A percentile compares a stretch with the other conserved stretches of the same genome.
These are phyloP conservation scores for Silybum marianum DNA, from an alignment of 129 eudicot genomes.

Conservation along the genomic window DNA sequence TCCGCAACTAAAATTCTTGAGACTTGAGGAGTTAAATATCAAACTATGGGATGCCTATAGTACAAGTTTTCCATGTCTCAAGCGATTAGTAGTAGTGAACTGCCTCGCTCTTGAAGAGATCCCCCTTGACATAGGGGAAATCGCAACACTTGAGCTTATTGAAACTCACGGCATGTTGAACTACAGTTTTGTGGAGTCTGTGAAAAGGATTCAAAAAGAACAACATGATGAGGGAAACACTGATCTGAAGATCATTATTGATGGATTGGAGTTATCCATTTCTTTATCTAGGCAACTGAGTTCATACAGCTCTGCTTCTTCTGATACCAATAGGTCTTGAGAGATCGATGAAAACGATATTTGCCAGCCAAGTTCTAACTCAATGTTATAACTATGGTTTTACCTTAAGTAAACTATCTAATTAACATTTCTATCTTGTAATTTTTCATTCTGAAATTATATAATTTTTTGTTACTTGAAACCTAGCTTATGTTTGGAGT, in stretches of 20 bases:
- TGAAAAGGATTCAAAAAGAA: neutral
- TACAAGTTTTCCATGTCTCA: constrained; percentile 21
- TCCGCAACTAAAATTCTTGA: constrained; percentile 17
- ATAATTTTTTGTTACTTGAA: too few relatives aligned
- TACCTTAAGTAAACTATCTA: too few relatives aligned
- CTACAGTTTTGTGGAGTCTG: neutral
- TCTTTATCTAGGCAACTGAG: neutral
- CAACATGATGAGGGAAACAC: neutral
- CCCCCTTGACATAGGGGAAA: neutral
- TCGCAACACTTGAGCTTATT: neutral
- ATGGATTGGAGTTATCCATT: neutral
- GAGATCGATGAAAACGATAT: too few relatives aligned
- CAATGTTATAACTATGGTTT: too few relatives aligned
- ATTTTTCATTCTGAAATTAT: too few relatives aligned
- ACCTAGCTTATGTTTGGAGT: too few relatives aligned
- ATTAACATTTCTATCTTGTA: too few relatives aligned
- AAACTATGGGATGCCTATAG: neutral
- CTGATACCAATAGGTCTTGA: too few relatives aligned
- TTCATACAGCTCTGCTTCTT: too few relatives aligned
- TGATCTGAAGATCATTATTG: neutral
- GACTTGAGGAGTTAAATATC: neutral
- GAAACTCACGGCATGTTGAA: neutral
- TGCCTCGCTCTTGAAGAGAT: neutral
- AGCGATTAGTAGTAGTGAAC: neutral
- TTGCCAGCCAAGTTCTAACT: too few relatives aligned